Base-by-base conservation (phyloP, 148 eudicot genomes). In the Persicaria tinctoria region DNA sequence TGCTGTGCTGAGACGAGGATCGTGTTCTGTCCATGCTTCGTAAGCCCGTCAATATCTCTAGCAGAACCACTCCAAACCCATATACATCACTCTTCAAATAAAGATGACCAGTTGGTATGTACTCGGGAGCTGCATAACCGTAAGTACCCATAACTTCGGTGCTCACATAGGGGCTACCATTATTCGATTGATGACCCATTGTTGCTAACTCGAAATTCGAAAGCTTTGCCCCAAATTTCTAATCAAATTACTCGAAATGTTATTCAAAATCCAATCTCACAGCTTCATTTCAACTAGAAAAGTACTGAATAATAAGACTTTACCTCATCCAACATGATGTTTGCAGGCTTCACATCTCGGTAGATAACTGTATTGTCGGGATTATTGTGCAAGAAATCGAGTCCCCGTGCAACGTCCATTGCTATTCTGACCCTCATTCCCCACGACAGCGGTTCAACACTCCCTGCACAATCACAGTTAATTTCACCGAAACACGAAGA, bases 101-200 rank as follows among this genome's bases (percentile, higher is more conserved):
- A 45, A 89, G 78, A 79, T 86, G 97, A 75, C 94, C 91, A 0
- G 95, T 93, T 50, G 91, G 91, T 59, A 89, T 76, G 76, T 93
- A 93, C 70, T 93, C 98, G 0, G 98, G 98, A 17, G 98, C 98
- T 0, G 90, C 95, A 46, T 93, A 93, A 2, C 98, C 98, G 20
- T 86, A 89, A 0, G 98, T 93, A 54, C 98, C 98, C n/a, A 93
- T 85, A 48, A 89, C 84, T 48, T 84, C 80, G 2, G 98, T 93
- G 12, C 93, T 86, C 9, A 93, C 90, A 48, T 93, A 97, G 5
- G 98, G 87, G 7, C 79, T 70, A 8, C 95, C 98, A 63, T 86
- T 69, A 11, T 63, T 73, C 5, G 98, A 32, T 32, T 32, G 41
- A 32, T 32, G 98, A 17, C 98, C 98, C 46, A 80, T 60, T 79